Conservation (phyloP, 2,329 filamentous ascomycete genomes). For the Hymenoscyphus fructigenus region DNA sequence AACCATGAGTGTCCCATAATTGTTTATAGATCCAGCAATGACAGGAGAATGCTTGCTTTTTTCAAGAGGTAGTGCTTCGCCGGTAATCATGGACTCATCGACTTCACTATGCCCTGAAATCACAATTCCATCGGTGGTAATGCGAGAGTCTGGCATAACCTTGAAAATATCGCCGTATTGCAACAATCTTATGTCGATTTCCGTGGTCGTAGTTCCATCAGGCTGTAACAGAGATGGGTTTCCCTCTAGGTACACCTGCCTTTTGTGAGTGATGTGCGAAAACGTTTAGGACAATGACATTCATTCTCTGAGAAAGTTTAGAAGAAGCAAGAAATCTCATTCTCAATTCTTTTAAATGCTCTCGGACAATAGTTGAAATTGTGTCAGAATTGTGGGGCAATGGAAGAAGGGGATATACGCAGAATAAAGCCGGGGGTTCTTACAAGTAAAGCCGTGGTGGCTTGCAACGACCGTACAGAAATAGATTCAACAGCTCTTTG, state of each 20-base stretch:
- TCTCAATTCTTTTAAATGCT: no score
- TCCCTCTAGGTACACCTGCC: no score
- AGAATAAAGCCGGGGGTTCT: no score
- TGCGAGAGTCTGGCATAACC: conserved; percentile 55
- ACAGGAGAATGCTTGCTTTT: conserved; percentile 56
- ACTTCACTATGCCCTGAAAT: conserved; percentile 63
- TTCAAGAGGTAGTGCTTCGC: conserved; percentile 61
- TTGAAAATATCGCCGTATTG: conserved; percentile 71
- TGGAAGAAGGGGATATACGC: no score
- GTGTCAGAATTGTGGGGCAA: no score
- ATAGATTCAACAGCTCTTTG: conserved; percentile 56
- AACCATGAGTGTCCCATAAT: conserved; percentile 58
- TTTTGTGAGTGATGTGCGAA: no score
- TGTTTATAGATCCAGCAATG: conserved; percentile 70
- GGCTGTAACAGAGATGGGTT: no score
- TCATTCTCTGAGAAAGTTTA: no score
- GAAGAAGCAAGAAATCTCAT: no score
- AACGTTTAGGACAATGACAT: no score
- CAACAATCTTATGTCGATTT: conserved; percentile 65
- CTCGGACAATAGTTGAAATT: no score
- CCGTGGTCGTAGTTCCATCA: conserved; percentile 40
- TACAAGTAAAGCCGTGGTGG: conserved; percentile 54
- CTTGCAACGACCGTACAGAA: conserved; percentile 58
- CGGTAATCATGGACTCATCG: conserved; percentile 77
- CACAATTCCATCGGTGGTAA: conserved; percentile 71